Percentiles rank a stretch among this genome's conserved stretches.
Conservation (phyloP, 106 monocot genomes). For the Dendrobium nobile region DNA sequence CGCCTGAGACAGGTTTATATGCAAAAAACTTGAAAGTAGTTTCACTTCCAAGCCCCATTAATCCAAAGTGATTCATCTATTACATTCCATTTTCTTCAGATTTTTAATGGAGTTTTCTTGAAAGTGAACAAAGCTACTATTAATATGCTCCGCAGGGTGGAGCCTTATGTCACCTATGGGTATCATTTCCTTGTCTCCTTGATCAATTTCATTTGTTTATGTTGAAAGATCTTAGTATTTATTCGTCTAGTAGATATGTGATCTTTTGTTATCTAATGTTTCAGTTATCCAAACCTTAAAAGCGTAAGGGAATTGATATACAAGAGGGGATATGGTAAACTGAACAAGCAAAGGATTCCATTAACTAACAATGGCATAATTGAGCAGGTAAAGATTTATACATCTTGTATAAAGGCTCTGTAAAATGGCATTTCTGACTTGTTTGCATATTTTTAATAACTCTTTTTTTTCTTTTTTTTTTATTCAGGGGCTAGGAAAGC, state of each 20-base stretch:
- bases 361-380: conserved; percentile 22
- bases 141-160: conserved; percentile 36
- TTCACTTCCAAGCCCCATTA: not conserved
- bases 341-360: conserved; percentile 19
- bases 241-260: not conserved
- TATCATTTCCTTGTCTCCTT: not conserved
- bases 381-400: not conserved
- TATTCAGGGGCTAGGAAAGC: conserved; percentile 29
- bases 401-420: not conserved
- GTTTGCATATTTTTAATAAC: too few relatives aligned
- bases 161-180: conserved; percentile 46
- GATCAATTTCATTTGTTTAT: not conserved
- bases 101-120: conserved; percentile 41
- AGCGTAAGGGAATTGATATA: conserved; percentile 39
- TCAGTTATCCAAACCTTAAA: conserved; percentile 38
- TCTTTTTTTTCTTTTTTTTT: not conserved
- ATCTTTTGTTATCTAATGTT: conserved; percentile 1
- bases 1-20: conserved; percentile 31
- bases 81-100: conserved; percentile 8
- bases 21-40: not conserved
- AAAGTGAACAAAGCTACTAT: conserved; percentile 15
- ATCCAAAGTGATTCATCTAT: not conserved
- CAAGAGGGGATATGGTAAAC: conserved; percentile 25
- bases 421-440: not conserved
- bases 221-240: not conserved